Percentiles rank a stretch among this genome's conserved stretches.
phyloP scores from a whole-genome alignment of 345 rosid genomes.

The Euphorbia lathyris region DNA sequence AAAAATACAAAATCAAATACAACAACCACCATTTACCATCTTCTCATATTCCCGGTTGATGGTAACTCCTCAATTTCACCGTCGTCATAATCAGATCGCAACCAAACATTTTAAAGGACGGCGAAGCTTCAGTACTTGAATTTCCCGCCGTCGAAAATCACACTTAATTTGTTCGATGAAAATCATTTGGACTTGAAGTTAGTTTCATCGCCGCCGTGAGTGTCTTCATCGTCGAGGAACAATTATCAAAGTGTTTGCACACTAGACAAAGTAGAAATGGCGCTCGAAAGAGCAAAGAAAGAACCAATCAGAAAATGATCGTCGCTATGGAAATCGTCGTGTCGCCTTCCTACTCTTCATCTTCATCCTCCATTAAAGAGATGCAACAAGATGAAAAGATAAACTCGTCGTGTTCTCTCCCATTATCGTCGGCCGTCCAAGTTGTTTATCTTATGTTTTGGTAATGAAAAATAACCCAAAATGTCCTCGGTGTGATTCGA shows the following conservation, averaged over 20 bases:
- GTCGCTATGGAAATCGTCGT: constrained; percentile 28
- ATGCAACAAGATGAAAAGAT: constrained; percentile 11
- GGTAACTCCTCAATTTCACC: constrained; percentile 45
- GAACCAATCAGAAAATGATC: constrained; percentile 45
- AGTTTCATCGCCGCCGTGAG: constrained; percentile 10
- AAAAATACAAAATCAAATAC: no score
- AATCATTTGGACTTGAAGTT: constrained; percentile 45
- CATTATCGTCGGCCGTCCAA: constrained; percentile 71
- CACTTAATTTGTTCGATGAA: constrained; percentile 48
- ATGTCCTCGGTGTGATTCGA: constrained; percentile 73
- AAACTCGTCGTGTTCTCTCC: not conserved
- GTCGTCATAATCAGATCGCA: constrained; percentile 32
- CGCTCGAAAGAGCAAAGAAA: constrained; percentile 65
- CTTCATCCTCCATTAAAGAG: constrained; percentile 28
- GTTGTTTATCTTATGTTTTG: constrained; percentile 78
- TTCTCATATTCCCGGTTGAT: no score
- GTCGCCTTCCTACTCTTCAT: constrained; percentile 20
- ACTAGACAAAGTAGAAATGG: constrained; percentile 75
- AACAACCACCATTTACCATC: no score
- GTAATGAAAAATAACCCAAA: constrained; percentile 58
- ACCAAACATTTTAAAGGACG: constrained; percentile 44
- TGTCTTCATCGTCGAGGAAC: constrained; percentile 25
- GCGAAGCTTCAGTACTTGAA: constrained; percentile 62
- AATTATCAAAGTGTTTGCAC: constrained; percentile 83
- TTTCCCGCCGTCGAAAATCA: constrained; percentile 46